Base-by-base conservation (phyloP, 2,329 filamentous ascomycete species). In the Pseudophaeomoniella oleicola region DNA sequence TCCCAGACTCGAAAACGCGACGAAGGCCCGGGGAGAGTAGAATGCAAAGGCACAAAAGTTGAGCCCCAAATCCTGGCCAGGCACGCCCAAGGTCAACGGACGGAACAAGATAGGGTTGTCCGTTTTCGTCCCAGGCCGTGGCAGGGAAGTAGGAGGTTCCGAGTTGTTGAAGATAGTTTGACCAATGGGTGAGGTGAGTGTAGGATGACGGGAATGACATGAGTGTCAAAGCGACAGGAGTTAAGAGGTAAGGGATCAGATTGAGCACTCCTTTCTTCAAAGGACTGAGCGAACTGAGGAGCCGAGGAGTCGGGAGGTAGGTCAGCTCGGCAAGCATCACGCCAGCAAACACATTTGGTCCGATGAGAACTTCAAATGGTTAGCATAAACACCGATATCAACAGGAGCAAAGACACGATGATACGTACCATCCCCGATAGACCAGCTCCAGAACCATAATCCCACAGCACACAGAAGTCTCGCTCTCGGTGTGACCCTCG, bases 311-410 rank as follows among this genome's bases (percentile, higher is more conserved):
- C 14, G 69, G 61, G 35, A 60, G 62, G 44, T 67, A 64, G 1
- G 62, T 54, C 30, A 77, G 47, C 46, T 78, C 74, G 19, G 71
- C 68, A 18, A 79, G 60, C 48, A 78, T 70, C 46, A 72, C 72
- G 42, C 75, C 75, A 40, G 68, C 69, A 53, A 75, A 71, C 49
- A 76, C 70, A 51, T 74, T 74, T 55, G 71, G 67, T 34, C 68
- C 66, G 41, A 71, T 71, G 22, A 56, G 55, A 18, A 59, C 61
- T 65, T n/a, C n/a, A n/a, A n/a, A n/a, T n/a, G n/a, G n/a, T n/a
- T n/a, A n/a, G n/a, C n/a, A n/a, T n/a, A n/a, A n/a, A n/a, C n/a
- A n/a, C n/a, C n/a, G n/a, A n/a, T n/a, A n/a, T n/a, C n/a, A n/a
- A n/a, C n/a, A n/a, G n/a, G n/a, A n/a, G n/a, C n/a, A n/a, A n/a